phyloP scores from a whole-genome alignment of 129 eudicot genomes.

The Centaurea solstitialis region DNA sequence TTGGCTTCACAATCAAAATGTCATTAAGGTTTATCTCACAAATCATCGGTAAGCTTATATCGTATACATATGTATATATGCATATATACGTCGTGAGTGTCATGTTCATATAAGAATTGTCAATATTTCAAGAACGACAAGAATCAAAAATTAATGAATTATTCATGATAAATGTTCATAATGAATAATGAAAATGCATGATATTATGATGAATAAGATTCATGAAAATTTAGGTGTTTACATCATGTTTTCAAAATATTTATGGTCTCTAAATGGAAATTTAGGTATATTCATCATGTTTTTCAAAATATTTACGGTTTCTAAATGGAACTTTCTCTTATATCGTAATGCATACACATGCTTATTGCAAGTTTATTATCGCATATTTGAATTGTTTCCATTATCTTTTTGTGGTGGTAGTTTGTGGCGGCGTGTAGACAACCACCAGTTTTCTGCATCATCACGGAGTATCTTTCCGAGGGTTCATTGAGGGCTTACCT shows the following conservation, averaged over 20 bases:
- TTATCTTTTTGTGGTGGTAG: slow-evolving; percentile 33
- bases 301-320: neutral
- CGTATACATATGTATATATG: too few relatives aligned
- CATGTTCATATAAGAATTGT: too few relatives aligned
- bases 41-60: too few relatives aligned
- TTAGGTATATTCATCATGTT: neutral
- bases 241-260: neutral
- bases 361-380: neutral
- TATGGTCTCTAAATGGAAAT: neutral
- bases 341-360: neutral
- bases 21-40: too few relatives aligned
- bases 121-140: too few relatives aligned
- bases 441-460: slow-evolving; percentile 74
- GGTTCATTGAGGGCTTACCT: slow-evolving; percentile 88
- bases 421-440: slow-evolving; percentile 81
- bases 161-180: too few relatives aligned
- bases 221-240: neutral
- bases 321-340: neutral
- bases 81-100: too few relatives aligned
- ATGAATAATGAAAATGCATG: neutral
- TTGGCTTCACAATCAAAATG: too few relatives aligned
- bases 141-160: too few relatives aligned
- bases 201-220: neutral
- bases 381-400: neutral
- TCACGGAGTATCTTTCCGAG: slow-evolving; percentile 87